Percentiles rank a stretch among this genome's conserved stretches.
Evolutionary conservation across 2,329 filamentous ascomycete genomes (phyloP).

Genomic region (Pseudocercospora eumusae): DNA sequence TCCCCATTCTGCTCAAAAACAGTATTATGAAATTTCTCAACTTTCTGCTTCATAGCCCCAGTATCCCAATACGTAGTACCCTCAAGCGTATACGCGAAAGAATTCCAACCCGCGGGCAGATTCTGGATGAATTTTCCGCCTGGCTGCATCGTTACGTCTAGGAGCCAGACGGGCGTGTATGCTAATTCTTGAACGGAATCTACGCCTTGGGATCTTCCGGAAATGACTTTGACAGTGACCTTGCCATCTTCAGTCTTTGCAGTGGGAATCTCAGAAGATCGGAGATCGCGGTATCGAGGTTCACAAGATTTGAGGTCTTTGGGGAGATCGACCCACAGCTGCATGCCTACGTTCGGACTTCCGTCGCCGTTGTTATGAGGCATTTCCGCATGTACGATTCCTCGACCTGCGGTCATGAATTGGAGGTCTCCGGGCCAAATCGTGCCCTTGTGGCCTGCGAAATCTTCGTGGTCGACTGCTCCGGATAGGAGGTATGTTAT

Average conservation of each 20-base stretch:
- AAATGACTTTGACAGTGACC: slow-evolving; percentile 86
- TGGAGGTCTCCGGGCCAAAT: slow-evolving; percentile 87
- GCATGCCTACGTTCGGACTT: slow-evolving; percentile 78
- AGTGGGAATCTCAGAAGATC: slow-evolving; percentile 73
- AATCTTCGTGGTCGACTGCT: slow-evolving; percentile 88
- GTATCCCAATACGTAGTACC: slow-evolving; percentile 67
- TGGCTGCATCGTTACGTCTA: slow-evolving; percentile 78
- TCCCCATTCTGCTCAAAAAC: slow-evolving; percentile 83
- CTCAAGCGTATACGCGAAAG: slow-evolving; percentile 82
- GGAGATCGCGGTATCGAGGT: slow-evolving; percentile 85
- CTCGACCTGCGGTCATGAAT: slow-evolving; percentile 93
- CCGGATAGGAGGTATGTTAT: slow-evolving; percentile 90
- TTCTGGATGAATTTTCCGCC: slow-evolving; percentile 75
- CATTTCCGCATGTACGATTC: slow-evolving; percentile 86
- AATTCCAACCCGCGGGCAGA: slow-evolving; percentile 80
- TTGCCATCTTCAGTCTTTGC: slow-evolving; percentile 70
- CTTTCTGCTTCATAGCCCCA: slow-evolving; percentile 52
- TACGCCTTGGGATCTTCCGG: slow-evolving; percentile 77
- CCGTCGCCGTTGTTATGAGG: slow-evolving; percentile 76
- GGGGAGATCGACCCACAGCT: slow-evolving; percentile 94
- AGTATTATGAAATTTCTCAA: slow-evolving; percentile 79
- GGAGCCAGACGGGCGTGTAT: slow-evolving; percentile 95
- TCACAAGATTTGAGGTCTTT: slow-evolving; percentile 80
- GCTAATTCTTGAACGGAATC: slow-evolving; percentile 87
- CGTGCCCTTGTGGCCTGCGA: slow-evolving; percentile 80